Evolutionary conservation across 257 asterid genomes (phyloP).

Genomic region (Knoxia roxburghii): DNA sequence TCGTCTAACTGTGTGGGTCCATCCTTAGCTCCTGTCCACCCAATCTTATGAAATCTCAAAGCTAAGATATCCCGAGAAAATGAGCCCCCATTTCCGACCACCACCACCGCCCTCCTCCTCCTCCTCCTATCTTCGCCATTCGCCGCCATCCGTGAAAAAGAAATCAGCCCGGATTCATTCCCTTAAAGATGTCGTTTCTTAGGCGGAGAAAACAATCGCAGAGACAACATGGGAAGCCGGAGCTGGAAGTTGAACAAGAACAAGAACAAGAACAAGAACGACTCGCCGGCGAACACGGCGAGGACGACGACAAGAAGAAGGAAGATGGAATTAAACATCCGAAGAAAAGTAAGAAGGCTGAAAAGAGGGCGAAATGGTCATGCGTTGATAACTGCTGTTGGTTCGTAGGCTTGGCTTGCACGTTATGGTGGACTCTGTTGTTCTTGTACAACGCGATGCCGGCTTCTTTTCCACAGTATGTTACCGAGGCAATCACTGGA

Average conservation of each 20-base stretch:
- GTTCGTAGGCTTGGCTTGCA: constrained; percentile 71
- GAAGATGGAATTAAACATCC: constrained; percentile 22
- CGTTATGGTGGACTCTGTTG: constrained; percentile 75
- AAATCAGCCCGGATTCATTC: not conserved
- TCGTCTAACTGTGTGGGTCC: too few relatives aligned
- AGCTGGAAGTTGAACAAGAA: constrained; percentile 16
- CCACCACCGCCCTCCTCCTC: not conserved
- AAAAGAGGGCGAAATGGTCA: constrained; percentile 49
- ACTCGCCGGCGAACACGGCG: too few relatives aligned
- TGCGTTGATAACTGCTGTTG: constrained; percentile 79
- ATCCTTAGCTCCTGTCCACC: not conserved
- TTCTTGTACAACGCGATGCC: constrained; percentile 70
- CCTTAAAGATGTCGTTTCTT: constrained; percentile 7
- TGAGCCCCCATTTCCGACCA: not conserved
- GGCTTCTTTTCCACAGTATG: constrained; percentile 74
- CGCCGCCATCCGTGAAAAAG: too few relatives aligned
- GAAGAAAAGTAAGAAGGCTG: constrained; percentile 25
- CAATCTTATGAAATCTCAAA: constrained; percentile 8
- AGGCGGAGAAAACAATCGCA: constrained; percentile 47
- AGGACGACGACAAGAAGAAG: constrained; percentile 10
- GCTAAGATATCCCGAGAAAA: not conserved
- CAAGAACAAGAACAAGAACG: too few relatives aligned
- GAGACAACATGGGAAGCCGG: constrained; percentile 31
- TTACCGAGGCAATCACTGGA: constrained; percentile 78
- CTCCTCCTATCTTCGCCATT: not conserved